These are phyloP conservation scores for Moniliophthora roreri DNA, from an alignment of 1,284 basidiomycete species.

Conservation along the genomic window DNA sequence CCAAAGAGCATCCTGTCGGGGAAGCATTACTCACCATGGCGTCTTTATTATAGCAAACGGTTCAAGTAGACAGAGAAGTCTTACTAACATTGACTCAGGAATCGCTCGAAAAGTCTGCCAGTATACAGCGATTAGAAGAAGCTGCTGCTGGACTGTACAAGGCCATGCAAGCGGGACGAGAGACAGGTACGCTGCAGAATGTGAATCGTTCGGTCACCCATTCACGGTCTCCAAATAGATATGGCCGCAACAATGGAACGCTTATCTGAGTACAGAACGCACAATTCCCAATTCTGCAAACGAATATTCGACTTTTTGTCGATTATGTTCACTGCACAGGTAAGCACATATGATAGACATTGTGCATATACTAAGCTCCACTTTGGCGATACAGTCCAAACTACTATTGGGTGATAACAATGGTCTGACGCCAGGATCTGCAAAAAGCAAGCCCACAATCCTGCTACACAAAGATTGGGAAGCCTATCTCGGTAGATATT, in stretches of 20 bases:
- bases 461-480: conserved; percentile 75
- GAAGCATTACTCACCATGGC: conserved; percentile 6
- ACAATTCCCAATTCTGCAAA: conserved; percentile 90
- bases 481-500: conserved; percentile 82
- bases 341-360: conserved; percentile 21
- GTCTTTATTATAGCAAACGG: conserved; percentile 71
- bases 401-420: conserved; percentile 60
- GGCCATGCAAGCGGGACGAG: conserved; percentile 87
- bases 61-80: conserved; percentile 83
- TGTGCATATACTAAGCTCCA: background rate
- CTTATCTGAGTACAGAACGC: conserved; percentile 84
- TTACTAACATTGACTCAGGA: conserved; percentile 82
- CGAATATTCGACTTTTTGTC: conserved; percentile 86
- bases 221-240: conserved; percentile 43
- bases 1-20: background rate
- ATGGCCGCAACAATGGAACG: conserved; percentile 95
- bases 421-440: conserved; percentile 46
- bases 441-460: conserved; percentile 45
- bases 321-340: conserved; percentile 89
- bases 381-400: conserved; percentile 47
- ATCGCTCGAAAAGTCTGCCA: conserved; percentile 74
- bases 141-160: conserved; percentile 93
- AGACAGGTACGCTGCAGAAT: conserved; percentile 59
- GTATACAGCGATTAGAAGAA: conserved; percentile 79
- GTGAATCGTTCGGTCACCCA: background rate